Evolutionary conservation across 2,329 filamentous ascomycete genomes (phyloP).

Genomic region (Cyphellophora attinorum): DNA sequence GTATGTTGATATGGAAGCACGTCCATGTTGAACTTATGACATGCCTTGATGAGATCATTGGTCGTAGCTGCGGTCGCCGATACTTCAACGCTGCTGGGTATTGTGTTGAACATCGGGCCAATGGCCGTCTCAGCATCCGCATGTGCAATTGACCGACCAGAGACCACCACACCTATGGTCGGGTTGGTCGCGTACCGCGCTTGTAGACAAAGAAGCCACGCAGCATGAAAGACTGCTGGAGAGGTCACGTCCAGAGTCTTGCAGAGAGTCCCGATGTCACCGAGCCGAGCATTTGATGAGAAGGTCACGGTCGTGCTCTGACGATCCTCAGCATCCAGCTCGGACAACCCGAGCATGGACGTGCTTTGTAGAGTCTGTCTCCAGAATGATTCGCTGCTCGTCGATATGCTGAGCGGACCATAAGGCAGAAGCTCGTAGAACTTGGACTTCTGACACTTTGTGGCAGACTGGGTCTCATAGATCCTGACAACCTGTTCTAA

Average conservation of each 20-base stretch:
- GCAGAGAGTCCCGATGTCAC: conserved; percentile 34
- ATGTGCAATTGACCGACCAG: conserved; percentile 64
- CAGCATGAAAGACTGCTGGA: conserved; percentile 68
- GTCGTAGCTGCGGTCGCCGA: conserved; percentile 42
- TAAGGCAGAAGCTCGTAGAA: conserved; percentile 53
- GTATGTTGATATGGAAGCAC: conserved; percentile 68
- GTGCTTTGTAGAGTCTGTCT: conserved; percentile 6
- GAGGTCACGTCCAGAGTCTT: conserved; percentile 59
- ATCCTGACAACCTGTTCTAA: conserved; percentile 47
- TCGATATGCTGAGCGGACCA: conserved; percentile 51
- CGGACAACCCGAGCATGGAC: background rate
- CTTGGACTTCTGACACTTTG: background rate
- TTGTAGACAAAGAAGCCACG: conserved; percentile 59
- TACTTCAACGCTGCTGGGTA: conserved; percentile 55
- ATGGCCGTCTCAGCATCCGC: conserved; percentile 57
- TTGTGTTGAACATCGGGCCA: conserved; percentile 82
- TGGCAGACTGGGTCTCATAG: conserved; percentile 30
- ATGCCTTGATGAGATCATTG: conserved; percentile 49
- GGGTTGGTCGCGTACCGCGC: conserved; percentile 37
- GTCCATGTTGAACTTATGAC: conserved; percentile 61
- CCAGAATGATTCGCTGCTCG: conserved; percentile 60
- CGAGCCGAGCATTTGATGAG: background rate
- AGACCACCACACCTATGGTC: conserved; percentile 65
- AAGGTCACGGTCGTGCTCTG: background rate
- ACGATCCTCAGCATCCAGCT: background rate